Conservation (phyloP, 257 asterid genomes). For the Nicotiana obtusifolia region DNA sequence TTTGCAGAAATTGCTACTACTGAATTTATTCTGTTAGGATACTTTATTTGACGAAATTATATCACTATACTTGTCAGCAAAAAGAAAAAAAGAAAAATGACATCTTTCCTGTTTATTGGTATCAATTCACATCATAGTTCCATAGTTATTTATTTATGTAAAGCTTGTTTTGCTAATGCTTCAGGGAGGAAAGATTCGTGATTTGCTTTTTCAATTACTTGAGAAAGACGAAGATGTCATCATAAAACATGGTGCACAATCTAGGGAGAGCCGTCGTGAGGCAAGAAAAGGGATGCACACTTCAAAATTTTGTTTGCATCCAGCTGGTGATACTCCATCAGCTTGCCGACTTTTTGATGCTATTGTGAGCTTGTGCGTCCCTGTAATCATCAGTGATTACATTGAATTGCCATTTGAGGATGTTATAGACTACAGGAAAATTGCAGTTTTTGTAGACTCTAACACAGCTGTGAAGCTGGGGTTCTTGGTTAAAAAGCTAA, state of each 20-base stretch:
- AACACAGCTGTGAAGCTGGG: conserved; percentile 67
- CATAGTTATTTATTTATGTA: conserved; percentile 10
- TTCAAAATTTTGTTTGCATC: conserved; percentile 88
- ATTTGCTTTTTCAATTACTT: conserved; percentile 80
- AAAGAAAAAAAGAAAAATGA: neutral
- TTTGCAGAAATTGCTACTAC: neutral
- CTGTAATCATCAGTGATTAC: conserved; percentile 86
- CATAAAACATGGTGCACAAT: conserved; percentile 89
- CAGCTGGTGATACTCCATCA: conserved; percentile 99
- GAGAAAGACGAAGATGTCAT: conserved; percentile 73
- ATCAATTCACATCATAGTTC: neutral
- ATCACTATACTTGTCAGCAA: neutral
- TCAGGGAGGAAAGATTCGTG: conserved; percentile 95
- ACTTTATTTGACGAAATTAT: neutral
- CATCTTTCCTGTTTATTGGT: neutral
- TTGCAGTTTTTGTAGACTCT: conserved; percentile 75
- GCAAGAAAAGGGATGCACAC: conserved; percentile 95
- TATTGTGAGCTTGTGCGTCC: conserved; percentile 86
- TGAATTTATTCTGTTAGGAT: neutral
- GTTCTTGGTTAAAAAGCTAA: conserved; percentile 63
- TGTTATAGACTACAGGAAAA: conserved; percentile 79
- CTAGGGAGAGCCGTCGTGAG: conserved; percentile 89
- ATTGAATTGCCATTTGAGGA: conserved; percentile 97
- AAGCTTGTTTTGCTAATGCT: conserved; percentile 11
- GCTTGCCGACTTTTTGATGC: conserved; percentile 99